Base-by-base conservation (phyloP, 1,284 basidiomycete genomes). In the Moesziomyces antarcticus region DNA sequence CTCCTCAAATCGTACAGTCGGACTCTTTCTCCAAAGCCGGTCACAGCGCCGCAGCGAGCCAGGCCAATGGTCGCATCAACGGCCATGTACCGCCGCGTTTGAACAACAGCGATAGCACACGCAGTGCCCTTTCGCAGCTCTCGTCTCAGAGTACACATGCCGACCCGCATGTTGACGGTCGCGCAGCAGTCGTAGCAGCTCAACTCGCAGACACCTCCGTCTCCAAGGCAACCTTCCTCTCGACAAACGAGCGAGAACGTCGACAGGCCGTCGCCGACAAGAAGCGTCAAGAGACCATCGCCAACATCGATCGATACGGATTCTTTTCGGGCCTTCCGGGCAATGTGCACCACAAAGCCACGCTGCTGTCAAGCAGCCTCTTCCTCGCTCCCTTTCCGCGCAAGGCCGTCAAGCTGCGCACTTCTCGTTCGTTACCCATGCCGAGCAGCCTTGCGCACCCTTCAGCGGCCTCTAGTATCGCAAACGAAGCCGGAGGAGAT, bases 301-400 rank as follows among this genome's bases (percentile, higher is more conserved):
- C 63, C 46, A 73, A 75, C 27, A 48, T 77, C 20, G 79, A 80
- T 37, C 62, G 78, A 21, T 75, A 75, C 35, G 75, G 75, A 21
- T 78, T 78, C 63, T 78, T 78, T 40, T 58, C 62, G 0, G 56
- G 58, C 5, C 52, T 52, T 7, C 53, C 60, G 0, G 51, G 33
- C 41, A 65, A 43, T 27, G 53, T 52, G 1, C 58, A 62, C 37
- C 66, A 73, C 44, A 57, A 63, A 24, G 47, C 71, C 10, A 43
- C 50, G 0, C 27, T 73, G 20, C 56, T 73, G 3, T 56, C 58
- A 2, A 49, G 53, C 9, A 59, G 30, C 22, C 49, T 73, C 16
- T 73, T 73, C 33, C 52, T 13, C 1, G 57, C 62, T 0, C 56
- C 62, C 0, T 63, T 73, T 10, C 71, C 71, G 0, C 62, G 50